Base-by-base conservation (phyloP, 2,329 filamentous ascomycete genomes). In the Neofusicoccum sp. region DNA sequence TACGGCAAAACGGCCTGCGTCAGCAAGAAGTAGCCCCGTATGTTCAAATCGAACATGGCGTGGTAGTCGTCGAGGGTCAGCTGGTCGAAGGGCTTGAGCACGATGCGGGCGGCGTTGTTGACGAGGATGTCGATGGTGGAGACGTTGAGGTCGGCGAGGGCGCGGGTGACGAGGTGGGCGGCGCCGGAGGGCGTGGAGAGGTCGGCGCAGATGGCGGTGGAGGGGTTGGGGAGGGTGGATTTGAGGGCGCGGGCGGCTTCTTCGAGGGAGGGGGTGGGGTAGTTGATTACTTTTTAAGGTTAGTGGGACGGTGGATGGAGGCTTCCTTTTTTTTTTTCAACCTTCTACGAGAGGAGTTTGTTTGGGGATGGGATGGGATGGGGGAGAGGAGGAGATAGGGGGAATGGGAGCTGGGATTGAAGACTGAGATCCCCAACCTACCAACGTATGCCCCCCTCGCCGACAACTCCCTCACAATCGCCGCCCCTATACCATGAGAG, bases 11-110 rank as follows among this genome's bases (percentile, higher is more conserved):
- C 76, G 0, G 81, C 79, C 64, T 84, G 79, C 1, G 80, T 79
- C 58, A 88, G 74, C n/a, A 87, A 72, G 14, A 86, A 71, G 0
- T 80, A 76, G 0, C 79, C 84, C 11, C 81, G 79, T 4, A 85
- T 79, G 68, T 88, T 87, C 64, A 85, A 72, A 63, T 84, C 71
- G 68, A 82, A 86, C 14, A 85, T 77, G 12, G 71, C 65, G 26
- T 80, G 76, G 66, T 82, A 86, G 69, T 84, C 80, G 1, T 79
- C 76, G 2, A 76, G 63, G 1, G 77, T 80, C 43, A 82, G 75
- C 16, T 79, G 75, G 12, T 38, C 28, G 11, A 63, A 63, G 1
- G 69, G 38, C 30, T 64, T 72, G 47, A 65, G 63, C 38, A 67
- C 66, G 6, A 70, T 64, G 1, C 72, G 68, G 0, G 69, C 75